Conservation (phyloP, 192 early-diverging fungal species). For the Backusella psychrophila region DNA sequence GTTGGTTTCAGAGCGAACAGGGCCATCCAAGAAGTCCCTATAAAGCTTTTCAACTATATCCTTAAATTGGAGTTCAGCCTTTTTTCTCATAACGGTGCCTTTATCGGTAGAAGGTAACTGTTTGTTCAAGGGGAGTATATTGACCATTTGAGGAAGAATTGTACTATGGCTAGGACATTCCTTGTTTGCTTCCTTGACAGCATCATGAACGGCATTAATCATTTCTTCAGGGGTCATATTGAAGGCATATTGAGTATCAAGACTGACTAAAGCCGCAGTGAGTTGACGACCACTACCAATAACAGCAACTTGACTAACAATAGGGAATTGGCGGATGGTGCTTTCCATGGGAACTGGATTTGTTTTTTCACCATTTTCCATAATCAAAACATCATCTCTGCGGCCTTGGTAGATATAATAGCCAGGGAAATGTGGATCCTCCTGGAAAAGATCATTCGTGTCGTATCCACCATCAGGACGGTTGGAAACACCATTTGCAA, state of each 20-base stretch:
- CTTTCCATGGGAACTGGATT: constrained; percentile 31
- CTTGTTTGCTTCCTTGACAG: constrained; percentile 24
- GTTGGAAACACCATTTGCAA: constrained; percentile 14
- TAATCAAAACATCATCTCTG: constrained; percentile 15
- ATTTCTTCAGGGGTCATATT: constrained; percentile 13
- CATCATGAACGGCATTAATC: constrained; percentile 15
- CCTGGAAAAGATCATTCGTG: constrained; percentile 25
- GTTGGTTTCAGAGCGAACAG: not conserved
- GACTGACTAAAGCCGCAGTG: constrained; percentile 9
- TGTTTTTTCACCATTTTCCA: constrained; percentile 38
- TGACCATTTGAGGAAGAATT: constrained; percentile 24
- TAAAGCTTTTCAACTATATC: constrained; percentile 55
- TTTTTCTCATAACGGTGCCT: constrained; percentile 26
- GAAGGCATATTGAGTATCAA: not conserved
- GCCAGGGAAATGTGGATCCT: not conserved
- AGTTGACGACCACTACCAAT: constrained; percentile 15
- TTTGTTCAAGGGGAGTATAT: constrained; percentile 20
- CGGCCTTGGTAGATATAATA: constrained; percentile 25
- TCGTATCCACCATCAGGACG: constrained; percentile 24
- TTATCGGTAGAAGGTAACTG: constrained; percentile 28
- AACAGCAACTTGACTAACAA: constrained; percentile 23
- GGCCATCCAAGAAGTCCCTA: constrained; percentile 32
- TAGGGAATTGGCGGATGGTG: not conserved
- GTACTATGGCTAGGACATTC: constrained; percentile 18
- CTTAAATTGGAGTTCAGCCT: constrained; percentile 48